These are phyloP conservation scores for Prunella vulgaris DNA, from an alignment of 257 asterid species.

Conservation along the genomic window DNA sequence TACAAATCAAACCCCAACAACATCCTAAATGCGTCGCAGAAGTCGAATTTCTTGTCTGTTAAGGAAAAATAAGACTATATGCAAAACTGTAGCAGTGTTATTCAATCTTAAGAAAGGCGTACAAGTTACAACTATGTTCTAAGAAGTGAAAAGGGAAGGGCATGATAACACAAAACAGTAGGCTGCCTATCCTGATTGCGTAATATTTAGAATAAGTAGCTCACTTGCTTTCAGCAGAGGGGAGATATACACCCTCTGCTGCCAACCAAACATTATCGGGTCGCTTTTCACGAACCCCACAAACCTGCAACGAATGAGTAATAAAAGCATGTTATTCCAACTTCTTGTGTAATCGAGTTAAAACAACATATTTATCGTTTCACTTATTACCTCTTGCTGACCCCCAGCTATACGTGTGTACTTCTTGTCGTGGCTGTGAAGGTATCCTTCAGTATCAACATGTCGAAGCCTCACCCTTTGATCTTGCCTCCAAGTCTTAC, in stretches of 20 bases:
- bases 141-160: neutral
- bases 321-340: neutral
- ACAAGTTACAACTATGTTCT: slow-evolving; percentile 1
- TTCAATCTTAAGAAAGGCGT: neutral
- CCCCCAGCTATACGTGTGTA: slow-evolving; percentile 97
- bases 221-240: slow-evolving; percentile 58
- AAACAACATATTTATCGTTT: neutral
- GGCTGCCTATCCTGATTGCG: slow-evolving; percentile 3
- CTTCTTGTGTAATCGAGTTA: neutral
- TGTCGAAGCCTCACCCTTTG: slow-evolving; percentile 88
- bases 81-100: slow-evolving; percentile 18
- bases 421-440: slow-evolving; percentile 97
- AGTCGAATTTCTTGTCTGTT: slow-evolving; percentile 9
- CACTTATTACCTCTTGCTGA: slow-evolving; percentile 84
- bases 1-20: no score
- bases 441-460: slow-evolving; percentile 83
- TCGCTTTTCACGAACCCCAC: slow-evolving; percentile 81
- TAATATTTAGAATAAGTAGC: slow-evolving; percentile 1
- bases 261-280: slow-evolving; percentile 96
- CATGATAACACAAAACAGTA: neutral
- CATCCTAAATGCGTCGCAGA: neutral
- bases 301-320: slow-evolving; percentile 52
- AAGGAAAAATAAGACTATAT: slow-evolving; percentile 2
- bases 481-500: slow-evolving; percentile 98
- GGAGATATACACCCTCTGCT: slow-evolving; percentile 92